phyloP scores from a whole-genome alignment of 306 rosid genomes.

The Gastrolobium villosum region DNA sequence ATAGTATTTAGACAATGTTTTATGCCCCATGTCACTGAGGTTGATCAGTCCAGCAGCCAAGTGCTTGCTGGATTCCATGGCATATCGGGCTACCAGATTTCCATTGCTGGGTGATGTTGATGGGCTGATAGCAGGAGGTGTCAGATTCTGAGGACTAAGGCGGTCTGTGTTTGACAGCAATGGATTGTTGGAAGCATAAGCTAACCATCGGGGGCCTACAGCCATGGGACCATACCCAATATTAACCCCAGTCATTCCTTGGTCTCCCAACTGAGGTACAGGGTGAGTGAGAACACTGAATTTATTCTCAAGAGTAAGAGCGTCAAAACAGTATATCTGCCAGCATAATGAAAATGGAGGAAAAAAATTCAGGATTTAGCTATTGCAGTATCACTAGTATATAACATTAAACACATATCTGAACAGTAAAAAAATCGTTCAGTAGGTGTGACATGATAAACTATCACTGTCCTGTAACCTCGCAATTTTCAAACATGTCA shows the following conservation, averaged over 20 bases:
- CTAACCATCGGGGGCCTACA: slow-evolving; percentile 95
- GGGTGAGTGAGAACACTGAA: slow-evolving; percentile 97
- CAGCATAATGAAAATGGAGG: slow-evolving; percentile 45
- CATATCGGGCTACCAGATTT: slow-evolving; percentile 93
- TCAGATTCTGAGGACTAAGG: slow-evolving; percentile 90
- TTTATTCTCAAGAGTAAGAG: slow-evolving; percentile 91
- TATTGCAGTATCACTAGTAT: slow-evolving; percentile 28
- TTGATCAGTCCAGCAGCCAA: slow-evolving; percentile 87
- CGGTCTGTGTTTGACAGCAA: slow-evolving; percentile 74
- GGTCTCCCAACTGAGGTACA: slow-evolving; percentile 92
- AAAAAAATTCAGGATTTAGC: slow-evolving; percentile 42
- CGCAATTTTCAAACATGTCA: slow-evolving; percentile 24
- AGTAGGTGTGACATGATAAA: slow-evolving; percentile 27
- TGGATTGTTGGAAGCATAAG: slow-evolving; percentile 90
- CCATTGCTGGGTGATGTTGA: slow-evolving; percentile 94
- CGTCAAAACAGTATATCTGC: slow-evolving; percentile 98
- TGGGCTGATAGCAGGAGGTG: slow-evolving; percentile 93
- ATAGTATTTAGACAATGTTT: slow-evolving; percentile 91
- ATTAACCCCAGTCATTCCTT: slow-evolving; percentile 85
- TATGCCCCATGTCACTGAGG: slow-evolving; percentile 93
- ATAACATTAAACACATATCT: too few relatives aligned
- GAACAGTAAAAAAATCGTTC: slow-evolving; percentile 24
- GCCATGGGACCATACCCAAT: slow-evolving; percentile 99
- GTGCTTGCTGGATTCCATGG: slow-evolving; percentile 98
- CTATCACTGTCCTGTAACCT: slow-evolving; percentile 35